Evolutionary conservation across 306 rosid genomes (phyloP).

Genomic region (Amphicarpaea edgeworthii): DNA sequence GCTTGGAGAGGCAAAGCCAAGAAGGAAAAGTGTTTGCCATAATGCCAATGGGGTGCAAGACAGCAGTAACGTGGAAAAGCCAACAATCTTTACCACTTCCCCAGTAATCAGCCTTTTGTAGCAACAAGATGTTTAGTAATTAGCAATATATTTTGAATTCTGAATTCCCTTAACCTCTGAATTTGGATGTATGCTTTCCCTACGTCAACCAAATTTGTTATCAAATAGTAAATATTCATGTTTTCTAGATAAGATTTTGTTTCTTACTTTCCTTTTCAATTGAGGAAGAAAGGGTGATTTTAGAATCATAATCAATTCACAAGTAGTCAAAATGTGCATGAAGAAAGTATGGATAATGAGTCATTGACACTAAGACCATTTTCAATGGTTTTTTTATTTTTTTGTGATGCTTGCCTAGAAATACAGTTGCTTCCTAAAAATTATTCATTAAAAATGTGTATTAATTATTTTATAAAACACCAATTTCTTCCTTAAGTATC

Average conservation of each 20-base stretch:
- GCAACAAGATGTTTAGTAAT: conserved; percentile 3
- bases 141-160: conserved; percentile 1
- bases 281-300: conserved; percentile 2
- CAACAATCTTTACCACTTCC: conserved; percentile 62
- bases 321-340: conserved; percentile 6
- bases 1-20: conserved; percentile 94
- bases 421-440: too few species aligned
- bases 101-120: conserved; percentile 58
- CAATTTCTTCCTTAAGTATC: too few species aligned
- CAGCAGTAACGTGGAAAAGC: conserved; percentile 55
- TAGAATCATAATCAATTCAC: conserved; percentile 19
- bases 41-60: conserved; percentile 53
- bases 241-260: not conserved
- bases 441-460: too few species aligned
- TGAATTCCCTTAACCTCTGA: conserved; percentile 33
- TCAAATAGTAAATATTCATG: conserved; percentile 30
- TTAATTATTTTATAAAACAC: too few species aligned
- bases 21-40: conserved; percentile 77
- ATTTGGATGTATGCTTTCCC: conserved; percentile 15
- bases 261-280: not conserved
- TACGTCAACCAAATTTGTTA: not conserved
- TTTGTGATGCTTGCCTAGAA: too few species aligned
- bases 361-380: not conserved
- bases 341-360: conserved; percentile 20
- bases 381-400: too few species aligned